These are phyloP conservation scores for Acanthamoeba healyi DNA, from an alignment of 208 protist genomes.

Conservation along the genomic window DNA sequence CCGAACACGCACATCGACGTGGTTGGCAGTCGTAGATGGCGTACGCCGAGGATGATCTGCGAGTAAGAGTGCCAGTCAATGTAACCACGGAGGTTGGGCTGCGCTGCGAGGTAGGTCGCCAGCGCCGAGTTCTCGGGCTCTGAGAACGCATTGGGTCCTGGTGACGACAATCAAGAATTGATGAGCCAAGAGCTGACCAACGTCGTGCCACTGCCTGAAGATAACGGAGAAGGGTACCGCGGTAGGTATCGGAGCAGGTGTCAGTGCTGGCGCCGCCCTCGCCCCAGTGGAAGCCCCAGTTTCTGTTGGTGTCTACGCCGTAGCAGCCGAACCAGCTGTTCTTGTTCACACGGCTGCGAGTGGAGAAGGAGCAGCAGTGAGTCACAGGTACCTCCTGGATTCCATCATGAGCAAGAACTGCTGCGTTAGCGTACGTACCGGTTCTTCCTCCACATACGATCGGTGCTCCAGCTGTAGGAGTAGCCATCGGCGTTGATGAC, in stretches of 20 bases:
- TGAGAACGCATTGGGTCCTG: neutral
- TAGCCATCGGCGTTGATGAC: conserved; percentile 63
- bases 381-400: no score
- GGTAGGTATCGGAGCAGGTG: conserved; percentile 78
- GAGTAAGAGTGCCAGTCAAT: conserved; percentile 76
- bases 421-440: no score
- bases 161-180: no score
- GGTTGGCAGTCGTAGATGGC: neutral
- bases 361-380: no score
- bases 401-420: no score
- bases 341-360: neutral
- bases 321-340: conserved; percentile 63
- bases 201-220: neutral
- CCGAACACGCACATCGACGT: neutral
- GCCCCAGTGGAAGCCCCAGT: conserved; percentile 81
- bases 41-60: conserved; percentile 57
- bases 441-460: conserved; percentile 85
- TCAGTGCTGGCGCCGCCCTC: conserved; percentile 68
- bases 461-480: conserved; percentile 64
- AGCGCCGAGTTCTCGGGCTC: neutral
- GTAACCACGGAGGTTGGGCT: conserved; percentile 18
- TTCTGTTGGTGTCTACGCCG: conserved; percentile 82
- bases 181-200: no score
- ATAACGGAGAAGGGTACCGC: neutral
- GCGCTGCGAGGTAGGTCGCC: neutral